Conservation (phyloP, 176 grass and related monocot species). For the Triticum urartu region DNA sequence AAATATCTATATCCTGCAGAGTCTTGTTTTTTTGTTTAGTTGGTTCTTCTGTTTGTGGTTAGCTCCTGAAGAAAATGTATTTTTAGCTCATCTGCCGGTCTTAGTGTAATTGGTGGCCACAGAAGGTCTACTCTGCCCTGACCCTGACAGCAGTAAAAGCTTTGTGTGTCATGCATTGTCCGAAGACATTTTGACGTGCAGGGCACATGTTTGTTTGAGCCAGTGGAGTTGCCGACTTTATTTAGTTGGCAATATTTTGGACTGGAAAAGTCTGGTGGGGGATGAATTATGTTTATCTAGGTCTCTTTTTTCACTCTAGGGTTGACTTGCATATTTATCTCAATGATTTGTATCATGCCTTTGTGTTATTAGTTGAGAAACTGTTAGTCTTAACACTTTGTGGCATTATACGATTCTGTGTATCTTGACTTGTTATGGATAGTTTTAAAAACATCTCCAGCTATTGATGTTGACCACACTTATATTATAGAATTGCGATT, state of each 20-base stretch:
- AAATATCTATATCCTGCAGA: slow-evolving; percentile 12
- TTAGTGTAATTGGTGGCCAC: slow-evolving; percentile 1
- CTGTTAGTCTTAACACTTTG: not conserved
- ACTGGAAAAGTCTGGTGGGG: not conserved
- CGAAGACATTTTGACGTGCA: slow-evolving; percentile 11
- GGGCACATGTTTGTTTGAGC: slow-evolving; percentile 21
- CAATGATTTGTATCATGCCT: not conserved
- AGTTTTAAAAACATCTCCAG: not conserved
- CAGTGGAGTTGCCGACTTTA: not conserved
- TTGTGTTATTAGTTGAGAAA: slow-evolving; percentile 13
- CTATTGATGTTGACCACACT: not conserved
- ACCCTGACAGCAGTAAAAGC: slow-evolving; percentile 5
- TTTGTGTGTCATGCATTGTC: not conserved
- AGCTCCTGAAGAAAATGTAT: slow-evolving; percentile 13
- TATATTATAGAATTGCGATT: not conserved
- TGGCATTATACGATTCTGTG: not conserved
- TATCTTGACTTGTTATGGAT: not conserved
- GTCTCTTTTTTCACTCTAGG: not conserved
- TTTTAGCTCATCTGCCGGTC: slow-evolving; percentile 10
- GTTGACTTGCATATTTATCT: not conserved
- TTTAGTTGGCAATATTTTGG: slow-evolving; percentile 28
- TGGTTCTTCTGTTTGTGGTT: not conserved
- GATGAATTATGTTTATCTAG: slow-evolving; percentile 18
- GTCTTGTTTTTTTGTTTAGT: slow-evolving; percentile 27
- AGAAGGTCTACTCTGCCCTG: not conserved